Evolutionary conservation across 1,139 yeast genomes (phyloP), one percentile per base, ranked within the genome.

Genomic region (Dujonia santamariae): DNA sequence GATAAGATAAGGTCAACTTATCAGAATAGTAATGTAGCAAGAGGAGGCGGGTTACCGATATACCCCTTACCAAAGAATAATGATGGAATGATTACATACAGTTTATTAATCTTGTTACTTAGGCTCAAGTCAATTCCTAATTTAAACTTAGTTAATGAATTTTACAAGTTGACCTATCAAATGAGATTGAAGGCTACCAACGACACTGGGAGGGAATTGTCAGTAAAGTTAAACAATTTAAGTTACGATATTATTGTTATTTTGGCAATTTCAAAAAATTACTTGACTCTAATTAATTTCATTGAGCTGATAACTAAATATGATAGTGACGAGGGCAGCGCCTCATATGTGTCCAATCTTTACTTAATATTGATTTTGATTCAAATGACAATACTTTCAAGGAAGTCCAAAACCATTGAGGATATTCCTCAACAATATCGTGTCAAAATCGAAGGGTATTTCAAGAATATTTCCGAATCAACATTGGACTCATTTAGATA

Each of bases 151-250:
- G 56, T 65, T 25, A 65, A 65, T 37, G 75, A 68, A 37, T 44
- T 65, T 30, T 67, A 66, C 48, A 66, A 67, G 42, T 47, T 67
- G 19, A 57, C 61, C 27, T 67, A 67, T 40, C 73, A 66, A 38
- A 40, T 62, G 26, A 40, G 74, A 23, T 46, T 67, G 28, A 49
- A 46, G 31, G 28, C 42, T 3, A 35, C 45, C 3, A 24, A 23
- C 12, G 25, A 29, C 17, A 40, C 34, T 19, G 26, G 22, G 9
- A 35, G 34, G 3, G 35, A 19, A n/a, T 34, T 46, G 17, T 46
- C 50, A 30, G 32, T 36, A 4, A 51, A 53, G 19, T 45, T 64
- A 32, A 48, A 50, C 30, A 62, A 60, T 37, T 45, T 63, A 28
- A 60, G 64, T 36, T 67, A 56, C 43, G 64, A 62, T 40, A 54